Conservation (phyloP, 192 early-diverging fungal species). For the Kappamyces sp. region DNA sequence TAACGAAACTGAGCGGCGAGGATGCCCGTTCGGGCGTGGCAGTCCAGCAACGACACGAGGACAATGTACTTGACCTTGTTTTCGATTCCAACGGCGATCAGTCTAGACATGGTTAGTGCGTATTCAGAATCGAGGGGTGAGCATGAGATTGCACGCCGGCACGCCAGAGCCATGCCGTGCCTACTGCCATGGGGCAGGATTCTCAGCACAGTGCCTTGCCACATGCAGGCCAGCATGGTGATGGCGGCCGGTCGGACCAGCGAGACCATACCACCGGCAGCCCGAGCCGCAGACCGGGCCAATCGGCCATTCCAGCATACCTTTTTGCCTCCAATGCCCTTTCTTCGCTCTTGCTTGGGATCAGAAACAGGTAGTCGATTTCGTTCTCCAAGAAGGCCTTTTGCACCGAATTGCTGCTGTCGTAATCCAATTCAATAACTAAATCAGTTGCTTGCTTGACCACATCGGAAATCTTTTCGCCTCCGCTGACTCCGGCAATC, state of each 20-base stretch:
- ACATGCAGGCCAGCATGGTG: no score
- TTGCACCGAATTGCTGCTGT: constrained; percentile 4
- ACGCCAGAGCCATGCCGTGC: no score
- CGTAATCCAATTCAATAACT: constrained; percentile 10
- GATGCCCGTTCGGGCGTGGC: constrained; percentile 8
- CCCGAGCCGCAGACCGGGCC: no score
- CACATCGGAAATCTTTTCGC: constrained; percentile 9
- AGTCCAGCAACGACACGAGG: constrained; percentile 21
- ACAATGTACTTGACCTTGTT: constrained; percentile 16
- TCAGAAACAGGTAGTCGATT: constrained; percentile 13
- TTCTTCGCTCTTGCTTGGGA: constrained; percentile 8
- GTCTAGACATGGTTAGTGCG: no score
- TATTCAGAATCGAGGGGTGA: no score
- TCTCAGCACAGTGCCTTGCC: no score
- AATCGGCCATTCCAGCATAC: no score
- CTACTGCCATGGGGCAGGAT: no score
- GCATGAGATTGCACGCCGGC: no score
- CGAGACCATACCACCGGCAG: no score
- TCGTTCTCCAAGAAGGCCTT: constrained; percentile 12
- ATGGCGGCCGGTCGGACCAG: no score
- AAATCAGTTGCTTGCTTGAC: no score
- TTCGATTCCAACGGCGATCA: constrained; percentile 3
- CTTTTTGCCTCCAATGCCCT: constrained; percentile 6
- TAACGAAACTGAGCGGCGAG: constrained; percentile 13
- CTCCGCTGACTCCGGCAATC: constrained; percentile 7